phyloP scores from a whole-genome alignment of 306 rosid genomes.

The Prunus padus region DNA sequence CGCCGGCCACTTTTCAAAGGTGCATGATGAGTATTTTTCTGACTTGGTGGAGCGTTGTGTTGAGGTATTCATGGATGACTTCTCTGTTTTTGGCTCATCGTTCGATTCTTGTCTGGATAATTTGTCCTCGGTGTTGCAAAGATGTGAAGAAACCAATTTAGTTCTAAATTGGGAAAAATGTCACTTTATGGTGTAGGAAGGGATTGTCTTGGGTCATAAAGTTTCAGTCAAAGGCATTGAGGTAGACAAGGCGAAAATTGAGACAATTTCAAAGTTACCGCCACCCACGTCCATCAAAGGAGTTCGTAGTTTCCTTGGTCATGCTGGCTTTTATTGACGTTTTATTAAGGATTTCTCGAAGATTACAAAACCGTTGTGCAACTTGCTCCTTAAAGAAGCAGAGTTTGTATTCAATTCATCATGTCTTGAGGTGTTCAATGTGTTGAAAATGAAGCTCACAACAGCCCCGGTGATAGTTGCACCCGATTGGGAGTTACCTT shows the following conservation, averaged over 20 bases:
- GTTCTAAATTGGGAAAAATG: neutral
- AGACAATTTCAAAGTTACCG: neutral
- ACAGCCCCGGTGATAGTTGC: neutral
- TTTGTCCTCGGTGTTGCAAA: neutral
- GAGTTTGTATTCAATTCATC: too few species aligned
- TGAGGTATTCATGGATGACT: neutral
- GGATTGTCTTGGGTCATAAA: neutral
- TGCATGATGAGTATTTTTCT: neutral
- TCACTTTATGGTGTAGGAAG: neutral
- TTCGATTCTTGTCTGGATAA: neutral
- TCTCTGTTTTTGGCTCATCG: neutral
- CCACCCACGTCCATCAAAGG: neutral
- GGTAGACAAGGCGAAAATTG: too few species aligned
- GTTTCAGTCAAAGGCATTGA: neutral
- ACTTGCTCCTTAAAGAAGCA: neutral
- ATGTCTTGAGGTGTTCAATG: neutral
- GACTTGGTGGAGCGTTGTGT: neutral
- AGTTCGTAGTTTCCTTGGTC: neutral
- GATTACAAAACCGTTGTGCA: neutral
- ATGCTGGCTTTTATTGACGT: neutral
- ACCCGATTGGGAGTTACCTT: too few species aligned
- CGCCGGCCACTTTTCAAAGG: neutral
- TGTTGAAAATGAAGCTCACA: neutral
- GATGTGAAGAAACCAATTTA: neutral
- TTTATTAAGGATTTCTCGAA: neutral